Conservation (phyloP, 306 rosid species). For the Vicia faba region DNA sequence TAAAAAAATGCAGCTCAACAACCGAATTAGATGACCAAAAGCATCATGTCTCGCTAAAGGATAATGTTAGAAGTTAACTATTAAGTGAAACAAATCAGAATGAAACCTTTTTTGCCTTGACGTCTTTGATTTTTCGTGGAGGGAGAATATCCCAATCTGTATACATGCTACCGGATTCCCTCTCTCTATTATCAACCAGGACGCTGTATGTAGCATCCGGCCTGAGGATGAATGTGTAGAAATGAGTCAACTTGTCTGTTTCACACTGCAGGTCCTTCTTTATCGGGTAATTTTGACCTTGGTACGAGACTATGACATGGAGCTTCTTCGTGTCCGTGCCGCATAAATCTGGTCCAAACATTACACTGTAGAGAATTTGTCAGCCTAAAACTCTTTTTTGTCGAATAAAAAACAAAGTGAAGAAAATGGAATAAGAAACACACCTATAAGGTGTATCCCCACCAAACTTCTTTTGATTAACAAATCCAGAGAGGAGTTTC, state of each 20-base stretch:
- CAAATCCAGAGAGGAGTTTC: conserved; percentile 92
- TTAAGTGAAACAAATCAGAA: too few relatives aligned
- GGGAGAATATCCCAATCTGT: conserved; percentile 69
- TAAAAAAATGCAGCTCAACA: neutral
- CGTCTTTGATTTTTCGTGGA: conserved; percentile 56
- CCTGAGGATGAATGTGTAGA: conserved; percentile 88
- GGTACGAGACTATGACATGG: conserved; percentile 85
- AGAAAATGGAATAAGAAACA: conserved; percentile 37
- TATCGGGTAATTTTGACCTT: conserved; percentile 94
- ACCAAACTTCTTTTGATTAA: conserved; percentile 92
- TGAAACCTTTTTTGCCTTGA: conserved; percentile 59
- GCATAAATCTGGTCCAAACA: conserved; percentile 99
- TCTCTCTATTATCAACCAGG: conserved; percentile 83
- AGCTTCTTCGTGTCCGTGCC: conserved; percentile 94
- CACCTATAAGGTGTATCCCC: conserved; percentile 99
- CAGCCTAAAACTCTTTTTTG: conserved; percentile 32
- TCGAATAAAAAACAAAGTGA: conserved; percentile 4
- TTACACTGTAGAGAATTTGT: conserved; percentile 58
- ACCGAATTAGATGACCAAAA: too few relatives aligned
- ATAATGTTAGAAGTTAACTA: too few relatives aligned
- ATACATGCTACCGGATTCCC: conserved; percentile 66
- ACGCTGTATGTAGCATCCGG: conserved; percentile 91
- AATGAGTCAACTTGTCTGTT: conserved; percentile 93
- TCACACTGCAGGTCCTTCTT: conserved; percentile 95
- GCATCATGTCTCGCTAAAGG: too few relatives aligned